These are phyloP conservation scores for Letharia columbiana DNA, from an alignment of 495 filamentous ascomycete species.

Conservation along the genomic window DNA sequence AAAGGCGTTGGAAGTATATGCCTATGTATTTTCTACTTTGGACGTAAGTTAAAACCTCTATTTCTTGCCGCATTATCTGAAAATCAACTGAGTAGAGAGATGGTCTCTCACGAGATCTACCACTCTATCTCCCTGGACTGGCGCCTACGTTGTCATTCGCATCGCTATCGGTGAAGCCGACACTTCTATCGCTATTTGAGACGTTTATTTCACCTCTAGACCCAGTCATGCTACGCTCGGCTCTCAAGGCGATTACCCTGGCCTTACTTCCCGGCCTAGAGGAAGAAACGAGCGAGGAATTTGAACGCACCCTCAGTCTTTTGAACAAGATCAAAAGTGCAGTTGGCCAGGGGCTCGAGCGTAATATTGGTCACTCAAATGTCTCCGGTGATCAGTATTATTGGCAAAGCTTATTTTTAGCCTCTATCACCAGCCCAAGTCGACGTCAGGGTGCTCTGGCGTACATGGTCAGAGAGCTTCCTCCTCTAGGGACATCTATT, in stretches of 20 bases:
- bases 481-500: conserved; percentile 48
- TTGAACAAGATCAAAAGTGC: conserved; percentile 68
- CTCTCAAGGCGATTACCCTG: conserved; percentile 79
- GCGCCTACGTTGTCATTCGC: conserved; percentile 85
- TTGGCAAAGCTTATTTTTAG: conserved; percentile 96
- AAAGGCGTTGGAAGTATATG: conserved; percentile 90
- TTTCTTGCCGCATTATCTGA: neutral
- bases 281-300: conserved; percentile 94
- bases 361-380: conserved; percentile 37
- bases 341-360: conserved; percentile 44
- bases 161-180: conserved; percentile 75
- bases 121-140: conserved; percentile 82
- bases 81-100: conserved; percentile 40
- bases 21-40: conserved; percentile 72
- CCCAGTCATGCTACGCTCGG: conserved; percentile 62
- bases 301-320: conserved; percentile 73
- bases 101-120: conserved; percentile 68
- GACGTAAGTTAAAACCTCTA: conserved; percentile 31
- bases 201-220: conserved; percentile 66
- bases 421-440: conserved; percentile 77
- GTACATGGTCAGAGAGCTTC: conserved; percentile 71
- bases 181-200: conserved; percentile 77
- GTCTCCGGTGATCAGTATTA: conserved; percentile 74
- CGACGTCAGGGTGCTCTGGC: conserved; percentile 80
- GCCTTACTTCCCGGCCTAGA: conserved; percentile 84